Evolutionary conservation across 495 filamentous ascomycete species (phyloP), one percentile per base, ranked within the genome.

Genomic region (Chlorociboria aeruginascens): DNA sequence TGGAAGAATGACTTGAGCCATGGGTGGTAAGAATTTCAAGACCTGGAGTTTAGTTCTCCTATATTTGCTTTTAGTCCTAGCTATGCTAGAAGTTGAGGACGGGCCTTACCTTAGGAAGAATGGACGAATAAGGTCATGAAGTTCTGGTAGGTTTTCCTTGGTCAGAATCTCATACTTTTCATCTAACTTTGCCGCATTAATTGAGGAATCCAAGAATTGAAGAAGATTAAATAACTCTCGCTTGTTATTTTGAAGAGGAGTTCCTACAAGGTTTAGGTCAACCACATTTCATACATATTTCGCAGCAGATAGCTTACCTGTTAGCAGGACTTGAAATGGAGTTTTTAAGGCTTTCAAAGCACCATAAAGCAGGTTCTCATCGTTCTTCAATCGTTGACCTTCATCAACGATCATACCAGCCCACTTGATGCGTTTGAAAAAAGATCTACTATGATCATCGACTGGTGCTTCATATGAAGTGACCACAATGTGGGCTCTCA

Each of bases 351-450:
- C 66, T 17, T 66, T 73, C 10, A 99, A 71, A 3, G 83, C 76
- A 40, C 69, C 70, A 62, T 96, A 96, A 3, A 96, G 78, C 8
- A 77, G 67, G 36, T 82, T 89, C 56, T 83, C 79, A 55, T 96
- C 89, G 51, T 92, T 97, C 63, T 99, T 99, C 40, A 99, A 69
- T 4, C 93, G 80, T 57, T 99, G 93, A 10, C 92, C 93, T 68
- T 99, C 93, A 56, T 99, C 93, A 9, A 97, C 87, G 34, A 99
- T 74, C 30, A 99, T 66, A 6, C 85, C 90, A 41, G 80, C 80
- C 93, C 93, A 99, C 16, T 77, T 78, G 14, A 90, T 74, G 14
- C 58, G 65, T 7, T 68, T 66, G 48, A 97, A 83, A 14, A 82
- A 73, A 31, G 57, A 64, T 14, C 71, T 70, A 36, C 78, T 78